Evolutionary conservation across 1,139 yeast species (phyloP).

Genomic region (Zygotorulaspora mrakii): DNA sequence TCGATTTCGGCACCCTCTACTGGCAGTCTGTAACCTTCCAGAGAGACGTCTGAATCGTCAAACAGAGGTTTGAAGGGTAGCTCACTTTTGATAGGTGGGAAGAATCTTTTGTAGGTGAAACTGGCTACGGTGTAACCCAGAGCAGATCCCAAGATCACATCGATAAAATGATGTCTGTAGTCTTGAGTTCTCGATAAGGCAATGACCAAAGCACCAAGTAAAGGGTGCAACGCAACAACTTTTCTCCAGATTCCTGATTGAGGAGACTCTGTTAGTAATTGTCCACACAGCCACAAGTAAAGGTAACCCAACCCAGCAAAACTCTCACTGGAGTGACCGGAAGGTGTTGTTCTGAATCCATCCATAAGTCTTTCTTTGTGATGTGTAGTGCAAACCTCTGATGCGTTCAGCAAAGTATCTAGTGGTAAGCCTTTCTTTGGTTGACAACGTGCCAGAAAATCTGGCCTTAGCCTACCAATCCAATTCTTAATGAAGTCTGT

Average conservation of each 20-base stretch:
- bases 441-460: constrained; percentile 66
- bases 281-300: constrained; percentile 64
- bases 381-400: constrained; percentile 59
- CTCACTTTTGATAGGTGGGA: constrained; percentile 39
- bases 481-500: constrained; percentile 68
- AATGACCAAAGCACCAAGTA: constrained; percentile 58
- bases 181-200: constrained; percentile 74
- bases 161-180: constrained; percentile 74
- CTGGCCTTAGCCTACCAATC: constrained; percentile 77
- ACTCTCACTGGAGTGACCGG: constrained; percentile 67
- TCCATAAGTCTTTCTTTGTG: constrained; percentile 48
- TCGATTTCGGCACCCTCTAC: constrained; percentile 19
- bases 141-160: constrained; percentile 56
- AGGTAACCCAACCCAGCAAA: constrained; percentile 65
- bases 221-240: constrained; percentile 41
- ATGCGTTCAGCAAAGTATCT: constrained; percentile 48
- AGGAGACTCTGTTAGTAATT: constrained; percentile 43
- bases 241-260: constrained; percentile 56
- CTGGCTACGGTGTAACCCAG: constrained; percentile 48
- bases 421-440: constrained; percentile 49
- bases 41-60: constrained; percentile 39
- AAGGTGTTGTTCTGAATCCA: constrained; percentile 76
- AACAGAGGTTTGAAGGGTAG: constrained; percentile 40
- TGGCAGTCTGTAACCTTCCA: constrained; percentile 19
- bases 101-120: constrained; percentile 47